Conservation (phyloP, 345 rosid genomes). For the Gossypioides kirkii region DNA sequence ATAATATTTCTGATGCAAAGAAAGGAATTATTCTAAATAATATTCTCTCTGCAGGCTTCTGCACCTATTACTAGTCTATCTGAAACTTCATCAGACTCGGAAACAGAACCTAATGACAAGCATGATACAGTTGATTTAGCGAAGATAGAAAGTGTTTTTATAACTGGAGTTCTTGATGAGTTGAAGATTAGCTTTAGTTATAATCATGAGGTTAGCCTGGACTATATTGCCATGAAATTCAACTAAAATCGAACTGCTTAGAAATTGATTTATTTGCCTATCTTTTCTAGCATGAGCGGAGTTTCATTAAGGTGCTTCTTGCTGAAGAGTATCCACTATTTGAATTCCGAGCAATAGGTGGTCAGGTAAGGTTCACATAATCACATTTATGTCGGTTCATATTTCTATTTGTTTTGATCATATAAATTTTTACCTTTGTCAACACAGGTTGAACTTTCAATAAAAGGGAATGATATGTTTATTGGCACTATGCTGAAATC, state of each 20-base stretch:
- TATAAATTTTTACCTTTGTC: slow-evolving; percentile 17
- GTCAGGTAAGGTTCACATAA: slow-evolving; percentile 55
- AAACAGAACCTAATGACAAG: slow-evolving; percentile 42
- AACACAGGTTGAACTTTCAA: slow-evolving; percentile 78
- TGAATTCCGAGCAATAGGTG: slow-evolving; percentile 92
- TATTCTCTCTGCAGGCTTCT: slow-evolving; percentile 50
- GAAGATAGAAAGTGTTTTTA: slow-evolving; percentile 54
- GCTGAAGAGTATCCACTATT: slow-evolving; percentile 64
- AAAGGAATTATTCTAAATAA: not conserved
- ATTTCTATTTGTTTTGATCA: slow-evolving; percentile 18
- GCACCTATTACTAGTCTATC: slow-evolving; percentile 78
- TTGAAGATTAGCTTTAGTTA: slow-evolving; percentile 73
- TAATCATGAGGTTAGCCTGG: slow-evolving; percentile 50
- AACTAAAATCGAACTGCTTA: slow-evolving; percentile 16
- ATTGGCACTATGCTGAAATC: slow-evolving; percentile 84
- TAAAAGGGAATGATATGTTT: slow-evolving; percentile 71
- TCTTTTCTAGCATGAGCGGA: slow-evolving; percentile 47
- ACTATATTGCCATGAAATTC: slow-evolving; percentile 14
- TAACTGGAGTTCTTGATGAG: slow-evolving; percentile 91
- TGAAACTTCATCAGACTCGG: slow-evolving; percentile 86
- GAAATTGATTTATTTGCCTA: slow-evolving; percentile 26
- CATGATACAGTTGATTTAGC: slow-evolving; percentile 34
- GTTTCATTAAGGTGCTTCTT: slow-evolving; percentile 65
- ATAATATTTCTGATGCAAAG: not conserved
- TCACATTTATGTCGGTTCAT: slow-evolving; percentile 9